Base-by-base conservation (phyloP, 2,329 filamentous ascomycete species). In the Coniochaeta hoffmannii region DNA sequence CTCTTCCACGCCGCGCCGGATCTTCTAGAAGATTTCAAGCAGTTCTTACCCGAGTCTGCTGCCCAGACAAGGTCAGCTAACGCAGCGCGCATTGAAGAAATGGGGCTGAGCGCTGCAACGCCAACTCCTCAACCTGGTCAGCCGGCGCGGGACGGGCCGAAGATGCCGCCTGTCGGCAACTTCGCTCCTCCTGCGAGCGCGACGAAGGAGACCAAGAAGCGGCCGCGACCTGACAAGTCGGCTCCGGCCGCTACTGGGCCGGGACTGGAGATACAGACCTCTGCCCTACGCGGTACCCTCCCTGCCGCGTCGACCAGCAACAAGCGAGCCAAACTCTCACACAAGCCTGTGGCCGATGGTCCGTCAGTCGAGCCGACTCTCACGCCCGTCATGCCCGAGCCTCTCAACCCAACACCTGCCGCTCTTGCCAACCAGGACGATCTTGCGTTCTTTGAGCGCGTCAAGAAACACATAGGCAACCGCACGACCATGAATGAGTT, bases 11-110 rank as follows among this genome's bases (percentile, higher is more conserved):
- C 88, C 5, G 94, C 95, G 0, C 93, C 93, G 4, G 94, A 99
- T 71, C 82, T 99, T 12, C 77, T 99, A 2, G 94, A 99, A 71
- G 94, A 99, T 66, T 99, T 99, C 69, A 99, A 99, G 70, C 94
- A 99, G 67, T 99, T 99, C 63, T 79, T 99, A 8, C 94, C 94
- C 0, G 94, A 99, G 68, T 95, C 93, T 44, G 80, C 81, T 56
- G 78, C 79, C 1, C 81, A 81, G 58, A 70, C 76, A 5, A 76
- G 72, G 78, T 63, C 88, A 81, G 69, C 81, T 73, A 60, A 78
- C 71, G 56, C 77, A 72, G 57, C 78, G 73, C 85, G 87, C 55
- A 76, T 82, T 46, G 79, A 82, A 38, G 90, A 91, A 61, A 86
- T 91, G 57, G 82, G 79, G 10, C 73, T 81, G 34, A 69, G 72